These are phyloP conservation scores for Apiotrichum montevideense DNA, from an alignment of 1,284 basidiomycete genomes.

Conservation along the genomic window DNA sequence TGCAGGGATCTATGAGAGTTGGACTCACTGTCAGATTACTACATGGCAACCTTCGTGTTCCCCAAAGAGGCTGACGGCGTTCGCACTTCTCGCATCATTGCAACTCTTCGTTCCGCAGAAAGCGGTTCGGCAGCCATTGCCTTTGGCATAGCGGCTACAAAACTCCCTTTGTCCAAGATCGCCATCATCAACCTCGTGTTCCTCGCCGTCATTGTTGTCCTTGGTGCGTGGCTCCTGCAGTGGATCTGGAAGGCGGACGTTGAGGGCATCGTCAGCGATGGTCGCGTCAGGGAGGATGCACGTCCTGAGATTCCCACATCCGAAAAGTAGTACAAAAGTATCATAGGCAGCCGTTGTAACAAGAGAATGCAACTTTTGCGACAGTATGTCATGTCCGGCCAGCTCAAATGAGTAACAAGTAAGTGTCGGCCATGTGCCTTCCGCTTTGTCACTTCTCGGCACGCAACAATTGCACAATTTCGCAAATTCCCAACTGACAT, in stretches of 20 bases:
- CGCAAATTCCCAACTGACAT: no score
- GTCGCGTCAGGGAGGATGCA: background rate
- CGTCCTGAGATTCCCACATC: no score
- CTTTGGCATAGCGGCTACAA: slow-evolving; percentile 17
- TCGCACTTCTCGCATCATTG: slow-evolving; percentile 18
- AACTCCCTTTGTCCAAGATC: slow-evolving; percentile 8
- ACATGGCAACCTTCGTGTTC: slow-evolving; percentile 19
- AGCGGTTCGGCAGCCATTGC: slow-evolving; percentile 20
- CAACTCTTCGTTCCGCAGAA: slow-evolving; percentile 21
- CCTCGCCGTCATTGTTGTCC: slow-evolving; percentile 9
- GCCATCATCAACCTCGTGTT: slow-evolving; percentile 21
- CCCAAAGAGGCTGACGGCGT: slow-evolving; percentile 16
- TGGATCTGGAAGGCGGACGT: slow-evolving; percentile 19
- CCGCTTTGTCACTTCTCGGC: no score
- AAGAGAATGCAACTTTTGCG: no score
- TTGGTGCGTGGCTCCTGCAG: slow-evolving; percentile 15
- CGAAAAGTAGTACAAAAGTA: no score
- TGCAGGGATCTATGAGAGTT: background rate
- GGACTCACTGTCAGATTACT: slow-evolving; percentile 6
- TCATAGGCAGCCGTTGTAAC: no score
- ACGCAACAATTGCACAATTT: no score
- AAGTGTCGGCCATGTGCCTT: no score
- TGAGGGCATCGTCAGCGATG: slow-evolving; percentile 3
- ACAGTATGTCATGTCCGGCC: no score
- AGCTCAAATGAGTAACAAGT: no score